These are phyloP conservation scores for Ogataea henricii DNA, from an alignment of 805 yeast species.

Conservation along the genomic window DNA sequence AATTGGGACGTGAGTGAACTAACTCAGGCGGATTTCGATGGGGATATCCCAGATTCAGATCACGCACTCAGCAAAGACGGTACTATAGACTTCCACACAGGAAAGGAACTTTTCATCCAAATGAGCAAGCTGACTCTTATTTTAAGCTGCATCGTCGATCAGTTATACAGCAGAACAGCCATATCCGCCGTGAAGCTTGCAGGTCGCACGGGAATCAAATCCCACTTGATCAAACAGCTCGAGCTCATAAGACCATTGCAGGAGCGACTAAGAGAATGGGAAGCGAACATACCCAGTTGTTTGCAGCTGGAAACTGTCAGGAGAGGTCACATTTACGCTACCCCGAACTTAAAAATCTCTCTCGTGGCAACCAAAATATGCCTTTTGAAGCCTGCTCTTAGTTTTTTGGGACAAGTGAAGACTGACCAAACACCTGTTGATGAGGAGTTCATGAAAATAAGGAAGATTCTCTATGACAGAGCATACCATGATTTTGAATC, in stretches of 20 bases:
- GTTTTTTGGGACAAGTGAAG: slow-evolving; percentile 11
- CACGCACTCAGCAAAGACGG: slow-evolving; percentile 25
- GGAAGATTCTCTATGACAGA: slow-evolving; percentile 13
- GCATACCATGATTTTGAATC: slow-evolving; percentile 16
- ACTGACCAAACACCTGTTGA: slow-evolving; percentile 3
- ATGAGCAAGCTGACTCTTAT: slow-evolving; percentile 16
- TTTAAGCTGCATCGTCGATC: slow-evolving; percentile 12
- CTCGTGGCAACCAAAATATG: slow-evolving; percentile 12
- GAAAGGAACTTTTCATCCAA: slow-evolving; percentile 19
- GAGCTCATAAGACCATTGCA: slow-evolving; percentile 17
- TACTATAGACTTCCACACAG: slow-evolving; percentile 14
- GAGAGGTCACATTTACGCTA: slow-evolving; percentile 20
- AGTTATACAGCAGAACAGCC: slow-evolving; percentile 11
- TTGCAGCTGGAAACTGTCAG: slow-evolving; percentile 16
- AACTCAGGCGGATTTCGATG: slow-evolving; percentile 47
- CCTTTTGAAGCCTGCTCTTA: slow-evolving; percentile 18
- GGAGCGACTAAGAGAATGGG: slow-evolving; percentile 18
- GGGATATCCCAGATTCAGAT: slow-evolving; percentile 44
- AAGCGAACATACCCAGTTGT: slow-evolving; percentile 10
- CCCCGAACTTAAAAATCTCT: slow-evolving; percentile 18
- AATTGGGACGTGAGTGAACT: slow-evolving; percentile 45
- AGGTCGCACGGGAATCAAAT: background rate
- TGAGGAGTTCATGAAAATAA: slow-evolving; percentile 13
- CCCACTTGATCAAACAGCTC: slow-evolving; percentile 9
- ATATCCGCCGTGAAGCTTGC: background rate